Evolutionary conservation across 305 asterid genomes (phyloP).

Genomic region (Solanum hybrid): DNA sequence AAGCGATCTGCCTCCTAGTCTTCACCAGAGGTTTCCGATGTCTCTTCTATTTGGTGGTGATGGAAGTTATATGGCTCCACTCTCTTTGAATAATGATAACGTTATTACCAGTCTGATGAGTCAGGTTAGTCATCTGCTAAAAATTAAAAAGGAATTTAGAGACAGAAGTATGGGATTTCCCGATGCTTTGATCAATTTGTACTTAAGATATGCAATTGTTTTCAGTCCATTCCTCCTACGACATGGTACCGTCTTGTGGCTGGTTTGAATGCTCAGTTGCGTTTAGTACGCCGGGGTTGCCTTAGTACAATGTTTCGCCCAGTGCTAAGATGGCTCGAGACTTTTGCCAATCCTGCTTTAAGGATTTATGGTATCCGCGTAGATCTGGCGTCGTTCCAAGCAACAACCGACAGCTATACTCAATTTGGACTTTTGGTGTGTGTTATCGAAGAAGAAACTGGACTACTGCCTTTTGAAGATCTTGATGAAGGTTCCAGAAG

Average conservation of each 20-base stretch:
- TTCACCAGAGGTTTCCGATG: constrained; percentile 79
- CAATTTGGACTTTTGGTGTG: constrained; percentile 76
- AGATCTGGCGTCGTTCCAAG: constrained; percentile 84
- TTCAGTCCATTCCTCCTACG: constrained; percentile 88
- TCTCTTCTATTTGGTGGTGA: constrained; percentile 90
- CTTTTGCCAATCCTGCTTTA: constrained; percentile 79
- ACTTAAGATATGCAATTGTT: neutral
- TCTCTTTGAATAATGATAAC: constrained; percentile 79
- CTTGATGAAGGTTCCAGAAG: constrained; percentile 40
- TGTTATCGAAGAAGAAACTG: constrained; percentile 51
- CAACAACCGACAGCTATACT: constrained; percentile 52
- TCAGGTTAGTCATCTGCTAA: constrained; percentile 51
- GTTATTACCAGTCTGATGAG: constrained; percentile 88
- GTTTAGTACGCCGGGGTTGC: constrained; percentile 81
- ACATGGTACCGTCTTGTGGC: constrained; percentile 95
- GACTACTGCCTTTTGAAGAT: constrained; percentile 27
- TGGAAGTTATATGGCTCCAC: constrained; percentile 94
- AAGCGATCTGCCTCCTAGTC: constrained; percentile 84
- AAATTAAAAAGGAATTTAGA: neutral
- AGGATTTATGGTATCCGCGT: constrained; percentile 52
- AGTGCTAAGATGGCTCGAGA: constrained; percentile 72
- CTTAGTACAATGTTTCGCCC: constrained; percentile 59
- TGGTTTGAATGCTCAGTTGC: constrained; percentile 94
- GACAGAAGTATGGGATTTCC: constrained; percentile 1
- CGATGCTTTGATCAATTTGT: neutral